phyloP scores from a whole-genome alignment of 352 stramenopile genomes.

The Discostella stelligera region DNA sequence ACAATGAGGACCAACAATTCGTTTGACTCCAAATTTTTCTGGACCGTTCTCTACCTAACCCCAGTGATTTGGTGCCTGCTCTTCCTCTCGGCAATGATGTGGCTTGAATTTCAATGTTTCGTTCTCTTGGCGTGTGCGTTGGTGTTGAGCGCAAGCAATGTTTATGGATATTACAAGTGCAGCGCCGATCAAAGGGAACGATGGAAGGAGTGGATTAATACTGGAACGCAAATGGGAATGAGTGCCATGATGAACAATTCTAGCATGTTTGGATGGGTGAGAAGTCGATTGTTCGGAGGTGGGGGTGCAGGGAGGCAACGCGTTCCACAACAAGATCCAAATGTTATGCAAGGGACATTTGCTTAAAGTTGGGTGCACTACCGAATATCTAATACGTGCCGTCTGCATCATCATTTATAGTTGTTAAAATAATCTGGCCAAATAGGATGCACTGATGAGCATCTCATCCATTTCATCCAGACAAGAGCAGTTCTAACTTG shows the following conservation, averaged over 20 bases:
- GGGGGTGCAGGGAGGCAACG: conserved; percentile 9
- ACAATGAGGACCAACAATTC: conserved; percentile 11
- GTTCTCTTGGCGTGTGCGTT: conserved; percentile 91
- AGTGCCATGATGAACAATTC: conserved; percentile 35
- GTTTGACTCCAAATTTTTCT: conserved; percentile 86
- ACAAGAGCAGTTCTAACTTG: not conserved
- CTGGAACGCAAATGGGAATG: conserved; percentile 52
- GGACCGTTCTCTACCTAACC: conserved; percentile 92
- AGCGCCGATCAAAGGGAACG: conserved; percentile 86
- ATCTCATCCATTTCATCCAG: not conserved
- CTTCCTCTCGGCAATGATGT: conserved; percentile 89
- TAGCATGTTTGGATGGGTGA: conserved; percentile 32
- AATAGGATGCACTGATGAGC: not conserved
- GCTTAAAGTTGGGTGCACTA: conserved; percentile 29
- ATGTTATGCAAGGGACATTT: conserved; percentile 44
- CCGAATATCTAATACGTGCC: too few species aligned
- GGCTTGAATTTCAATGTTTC: conserved; percentile 91
- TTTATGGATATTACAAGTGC: conserved; percentile 98
- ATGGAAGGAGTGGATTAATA: conserved; percentile 76
- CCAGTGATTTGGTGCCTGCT: conserved; percentile 91
- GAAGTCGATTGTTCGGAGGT: conserved; percentile 18
- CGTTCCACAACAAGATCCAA: conserved; percentile 33
- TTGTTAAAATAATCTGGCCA: too few species aligned
- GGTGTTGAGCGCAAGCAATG: conserved; percentile 91
- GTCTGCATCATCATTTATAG: too few species aligned